Percentiles rank a stretch among this genome's conserved stretches.
phyloP scores from a whole-genome alignment of 129 eudicot species.

The Tagetes erecta region DNA sequence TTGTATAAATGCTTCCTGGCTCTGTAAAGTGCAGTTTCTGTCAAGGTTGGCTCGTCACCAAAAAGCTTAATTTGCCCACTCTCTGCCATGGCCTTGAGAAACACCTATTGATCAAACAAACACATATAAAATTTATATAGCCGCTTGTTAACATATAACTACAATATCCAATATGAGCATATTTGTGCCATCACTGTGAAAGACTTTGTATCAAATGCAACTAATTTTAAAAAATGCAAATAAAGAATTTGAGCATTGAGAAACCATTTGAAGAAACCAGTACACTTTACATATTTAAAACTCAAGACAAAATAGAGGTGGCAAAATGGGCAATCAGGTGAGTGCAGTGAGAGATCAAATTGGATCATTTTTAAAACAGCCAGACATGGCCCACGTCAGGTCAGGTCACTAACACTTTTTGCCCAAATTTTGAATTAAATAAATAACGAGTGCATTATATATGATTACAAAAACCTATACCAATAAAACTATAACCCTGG shows the following conservation, averaged over 20 bases:
- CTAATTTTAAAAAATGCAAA: no score
- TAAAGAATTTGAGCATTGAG: background rate
- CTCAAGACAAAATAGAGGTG: background rate
- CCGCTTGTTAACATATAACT: background rate
- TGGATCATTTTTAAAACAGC: background rate
- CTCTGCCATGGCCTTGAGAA: constrained; percentile 98
- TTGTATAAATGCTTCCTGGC: constrained; percentile 91
- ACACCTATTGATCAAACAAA: constrained; percentile 54
- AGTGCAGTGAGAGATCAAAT: background rate
- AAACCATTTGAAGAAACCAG: background rate
- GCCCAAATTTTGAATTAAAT: background rate
- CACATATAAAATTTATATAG: background rate
- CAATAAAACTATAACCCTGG: background rate
- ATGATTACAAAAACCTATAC: background rate
- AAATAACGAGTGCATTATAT: background rate
- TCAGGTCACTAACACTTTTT: background rate
- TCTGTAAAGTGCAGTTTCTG: constrained; percentile 91
- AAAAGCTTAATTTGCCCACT: constrained; percentile 95
- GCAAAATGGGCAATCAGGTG: background rate
- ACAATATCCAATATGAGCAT: constrained; percentile 16
- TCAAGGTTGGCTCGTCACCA: constrained; percentile 87
- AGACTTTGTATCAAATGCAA: background rate
- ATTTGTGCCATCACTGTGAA: background rate
- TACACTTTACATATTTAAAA: background rate
- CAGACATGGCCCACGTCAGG: background rate